Conservation (phyloP, 2,329 filamentous ascomycete genomes). For the Ophiocordyceps polyrhachis-furcata region DNA sequence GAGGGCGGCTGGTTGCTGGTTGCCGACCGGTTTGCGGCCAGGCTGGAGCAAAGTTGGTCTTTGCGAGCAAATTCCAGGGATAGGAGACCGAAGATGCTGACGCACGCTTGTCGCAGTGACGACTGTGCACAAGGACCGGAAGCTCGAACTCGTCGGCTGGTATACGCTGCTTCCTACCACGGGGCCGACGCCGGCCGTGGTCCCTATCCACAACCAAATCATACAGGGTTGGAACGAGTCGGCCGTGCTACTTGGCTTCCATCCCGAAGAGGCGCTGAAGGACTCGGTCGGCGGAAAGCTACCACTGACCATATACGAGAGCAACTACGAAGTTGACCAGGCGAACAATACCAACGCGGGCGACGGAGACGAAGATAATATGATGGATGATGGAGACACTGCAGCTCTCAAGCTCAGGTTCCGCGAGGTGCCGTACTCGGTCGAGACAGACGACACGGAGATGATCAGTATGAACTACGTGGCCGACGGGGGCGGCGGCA, state of each 20-base stretch:
- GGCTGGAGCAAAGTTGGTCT: slow-evolving; percentile 63
- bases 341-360: slow-evolving; percentile 13
- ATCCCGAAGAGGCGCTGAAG: slow-evolving; percentile 40
- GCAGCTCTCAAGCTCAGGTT: slow-evolving; percentile 47
- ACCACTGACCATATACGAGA: slow-evolving; percentile 83
- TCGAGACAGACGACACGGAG: slow-evolving; percentile 89
- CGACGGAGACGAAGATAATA: slow-evolving; percentile 43
- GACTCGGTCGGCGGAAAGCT: slow-evolving; percentile 56
- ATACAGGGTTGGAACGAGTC: slow-evolving; percentile 64
- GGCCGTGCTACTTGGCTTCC: slow-evolving; percentile 73
- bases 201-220: slow-evolving; percentile 64
- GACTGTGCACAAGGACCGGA: slow-evolving; percentile 68
- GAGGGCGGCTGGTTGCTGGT: slow-evolving; percentile 46
- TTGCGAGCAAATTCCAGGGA: no score
- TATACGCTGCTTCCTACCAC: slow-evolving; percentile 59
- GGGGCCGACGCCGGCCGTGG: slow-evolving; percentile 49
- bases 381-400: slow-evolving; percentile 48
- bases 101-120: slow-evolving; percentile 40
- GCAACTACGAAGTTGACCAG: slow-evolving; percentile 54
- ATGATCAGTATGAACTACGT: slow-evolving; percentile 97
- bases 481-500: slow-evolving; percentile 56
- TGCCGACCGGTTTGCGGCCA: slow-evolving; percentile 51
- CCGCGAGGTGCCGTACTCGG: slow-evolving; percentile 63
- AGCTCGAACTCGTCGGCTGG: slow-evolving; percentile 80
- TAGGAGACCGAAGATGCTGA: background rate